Evolutionary conservation across 768 basidiomycete species (phyloP).

Genomic region (Suillus fuscotomentosus): DNA sequence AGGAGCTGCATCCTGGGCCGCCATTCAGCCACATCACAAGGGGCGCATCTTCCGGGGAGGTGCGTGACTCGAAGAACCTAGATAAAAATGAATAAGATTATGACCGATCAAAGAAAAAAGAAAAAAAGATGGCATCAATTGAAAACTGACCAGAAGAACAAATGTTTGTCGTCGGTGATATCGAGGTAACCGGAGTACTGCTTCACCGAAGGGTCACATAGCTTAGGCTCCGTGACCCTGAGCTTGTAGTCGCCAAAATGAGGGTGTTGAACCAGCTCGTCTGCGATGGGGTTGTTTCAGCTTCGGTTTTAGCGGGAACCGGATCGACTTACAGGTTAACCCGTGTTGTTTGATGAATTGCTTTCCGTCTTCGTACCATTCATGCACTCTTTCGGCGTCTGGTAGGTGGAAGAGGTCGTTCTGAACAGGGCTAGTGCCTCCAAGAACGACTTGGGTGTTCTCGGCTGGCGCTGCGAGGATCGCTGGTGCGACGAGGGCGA

Average conservation of each 20-base stretch:
- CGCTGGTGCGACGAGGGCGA: conserved; percentile 32
- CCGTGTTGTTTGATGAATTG: conserved; percentile 70
- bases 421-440: conserved; percentile 22
- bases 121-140: background rate
- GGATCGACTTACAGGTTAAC: conserved; percentile 57
- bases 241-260: conserved; percentile 53
- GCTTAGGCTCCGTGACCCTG: conserved; percentile 60
- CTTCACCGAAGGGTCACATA: conserved; percentile 75
- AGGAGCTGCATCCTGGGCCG: conserved; percentile 69
- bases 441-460: conserved; percentile 45
- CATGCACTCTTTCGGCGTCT: conserved; percentile 47
- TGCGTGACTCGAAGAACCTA: conserved; percentile 89
- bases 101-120: background rate
- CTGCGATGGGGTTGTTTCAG: conserved; percentile 23
- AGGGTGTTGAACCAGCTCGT: conserved; percentile 63
- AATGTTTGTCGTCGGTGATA: conserved; percentile 72
- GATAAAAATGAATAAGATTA: background rate
- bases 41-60: conserved; percentile 71
- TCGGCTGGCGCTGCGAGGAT: conserved; percentile 38
- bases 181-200: conserved; percentile 86
- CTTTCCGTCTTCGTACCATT: conserved; percentile 62
- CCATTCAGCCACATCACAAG: conserved; percentile 92
- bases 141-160: conserved; percentile 77
- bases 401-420: conserved; percentile 34
- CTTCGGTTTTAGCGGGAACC: background rate